phyloP scores from a whole-genome alignment of 2,329 filamentous ascomycete species.

The Trichophyton verrucosum region DNA sequence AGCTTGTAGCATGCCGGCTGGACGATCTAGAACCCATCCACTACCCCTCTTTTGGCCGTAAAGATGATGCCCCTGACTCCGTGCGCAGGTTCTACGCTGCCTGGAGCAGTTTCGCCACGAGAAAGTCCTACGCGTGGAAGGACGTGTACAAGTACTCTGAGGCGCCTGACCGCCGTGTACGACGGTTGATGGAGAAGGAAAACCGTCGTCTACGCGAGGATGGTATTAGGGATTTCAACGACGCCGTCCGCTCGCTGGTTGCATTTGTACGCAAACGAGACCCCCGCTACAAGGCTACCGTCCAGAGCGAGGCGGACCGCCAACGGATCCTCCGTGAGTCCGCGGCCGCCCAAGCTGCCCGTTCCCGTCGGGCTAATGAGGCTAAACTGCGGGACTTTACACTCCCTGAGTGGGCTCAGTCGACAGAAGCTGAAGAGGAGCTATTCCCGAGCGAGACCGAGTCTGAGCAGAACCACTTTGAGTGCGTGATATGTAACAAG shows the following conservation, averaged over 20 bases:
- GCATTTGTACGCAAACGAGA: constrained; percentile 85
- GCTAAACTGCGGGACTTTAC: constrained; percentile 54
- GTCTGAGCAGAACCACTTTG: constrained; percentile 43
- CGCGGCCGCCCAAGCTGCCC: constrained; percentile 69
- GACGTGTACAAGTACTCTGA: constrained; percentile 74
- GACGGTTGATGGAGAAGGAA: constrained; percentile 87
- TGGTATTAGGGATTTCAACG: constrained; percentile 77
- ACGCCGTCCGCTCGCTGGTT: constrained; percentile 74
- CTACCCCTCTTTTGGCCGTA: constrained; percentile 73
- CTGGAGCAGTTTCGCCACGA: constrained; percentile 74
- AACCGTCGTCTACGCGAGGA: constrained; percentile 77
- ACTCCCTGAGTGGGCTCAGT: constrained; percentile 63
- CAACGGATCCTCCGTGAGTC: constrained; percentile 66
- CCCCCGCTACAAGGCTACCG: constrained; percentile 66
- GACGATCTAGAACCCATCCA: constrained; percentile 48
- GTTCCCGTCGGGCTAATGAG: constrained; percentile 68
- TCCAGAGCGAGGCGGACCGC: constrained; percentile 65
- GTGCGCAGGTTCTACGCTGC: constrained; percentile 68
- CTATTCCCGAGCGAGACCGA: constrained; percentile 31
- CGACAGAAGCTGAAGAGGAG: constrained; percentile 41
- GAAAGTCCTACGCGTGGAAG: constrained; percentile 79
- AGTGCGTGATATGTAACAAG: constrained; percentile 53
- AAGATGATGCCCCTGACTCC: constrained; percentile 57
- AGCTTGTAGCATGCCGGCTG: constrained; percentile 60
- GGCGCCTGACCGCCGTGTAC: constrained; percentile 70